Evolutionary conservation across 768 basidiomycete genomes (phyloP).

Genomic region (Leccinum subgranulosum): DNA sequence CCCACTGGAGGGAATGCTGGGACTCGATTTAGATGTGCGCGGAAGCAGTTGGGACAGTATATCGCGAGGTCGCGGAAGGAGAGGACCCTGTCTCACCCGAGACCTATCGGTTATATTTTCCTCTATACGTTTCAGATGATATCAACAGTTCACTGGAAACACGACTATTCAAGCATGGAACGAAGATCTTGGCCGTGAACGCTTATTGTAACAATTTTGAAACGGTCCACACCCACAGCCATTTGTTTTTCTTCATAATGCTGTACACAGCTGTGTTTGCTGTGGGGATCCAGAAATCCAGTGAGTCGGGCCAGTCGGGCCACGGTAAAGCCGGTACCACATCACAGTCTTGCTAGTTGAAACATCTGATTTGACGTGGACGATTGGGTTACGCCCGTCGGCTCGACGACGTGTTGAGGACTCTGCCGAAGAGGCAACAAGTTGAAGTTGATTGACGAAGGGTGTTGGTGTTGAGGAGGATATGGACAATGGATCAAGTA

Average conservation of each 20-base stretch:
- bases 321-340: not conserved
- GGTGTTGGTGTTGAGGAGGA: not conserved
- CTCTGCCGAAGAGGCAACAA: not conserved
- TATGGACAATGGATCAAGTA: not conserved
- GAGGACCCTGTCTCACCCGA: too few species aligned
- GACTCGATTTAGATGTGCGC: too few species aligned
- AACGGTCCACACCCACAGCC: not conserved
- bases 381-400: not conserved
- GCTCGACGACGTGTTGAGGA: not conserved
- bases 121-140: not conserved
- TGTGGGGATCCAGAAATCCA: constrained; percentile 9
- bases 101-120: too few species aligned
- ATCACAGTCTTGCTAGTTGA: not conserved
- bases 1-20: too few species aligned
- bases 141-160: not conserved
- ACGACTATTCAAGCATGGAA: not conserved
- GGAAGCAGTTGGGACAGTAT: too few species aligned
- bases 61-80: too few species aligned
- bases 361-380: not conserved
- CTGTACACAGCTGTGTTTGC: constrained; percentile 22
- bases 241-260: not conserved
- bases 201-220: not conserved
- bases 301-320: constrained; percentile 1
- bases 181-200: constrained; percentile 3
- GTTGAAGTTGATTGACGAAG: not conserved